phyloP scores from a whole-genome alignment of 176 grass and related monocot species.

The Zea luxurians region DNA sequence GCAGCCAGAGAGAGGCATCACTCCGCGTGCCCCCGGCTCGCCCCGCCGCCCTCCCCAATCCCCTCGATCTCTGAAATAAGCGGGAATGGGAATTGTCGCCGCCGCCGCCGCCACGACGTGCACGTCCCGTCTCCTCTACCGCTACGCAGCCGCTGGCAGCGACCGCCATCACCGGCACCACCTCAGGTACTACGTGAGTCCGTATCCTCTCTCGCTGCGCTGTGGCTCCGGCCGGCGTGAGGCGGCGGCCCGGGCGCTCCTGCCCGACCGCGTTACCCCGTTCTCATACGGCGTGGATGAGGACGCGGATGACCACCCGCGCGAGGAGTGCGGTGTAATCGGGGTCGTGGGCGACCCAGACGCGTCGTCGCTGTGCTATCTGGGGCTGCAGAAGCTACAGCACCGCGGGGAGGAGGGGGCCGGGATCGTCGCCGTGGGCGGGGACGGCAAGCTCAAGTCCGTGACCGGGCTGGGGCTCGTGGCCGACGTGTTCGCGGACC shows the following conservation, averaged over 20 bases:
- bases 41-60: background rate
- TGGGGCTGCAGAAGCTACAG: slow-evolving; percentile 73
- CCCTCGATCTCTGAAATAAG: background rate
- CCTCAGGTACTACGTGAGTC: background rate
- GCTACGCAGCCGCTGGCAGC: background rate
- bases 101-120: slow-evolving; percentile 22
- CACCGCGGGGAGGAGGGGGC: slow-evolving; percentile 81
- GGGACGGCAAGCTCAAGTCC: slow-evolving; percentile 50
- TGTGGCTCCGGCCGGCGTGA: background rate
- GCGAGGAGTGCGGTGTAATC: slow-evolving; percentile 77
- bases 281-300: slow-evolving; percentile 29
- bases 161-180: background rate
- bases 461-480: slow-evolving; percentile 59
- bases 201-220: slow-evolving; percentile 25
- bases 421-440: slow-evolving; percentile 59
- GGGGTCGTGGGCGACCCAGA: slow-evolving; percentile 66
- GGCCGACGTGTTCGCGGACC: slow-evolving; percentile 55
- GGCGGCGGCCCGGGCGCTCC: slow-evolving; percentile 20
- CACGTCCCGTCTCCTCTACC: slow-evolving; percentile 27
- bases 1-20: slow-evolving; percentile 19
- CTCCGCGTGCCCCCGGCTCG: background rate
- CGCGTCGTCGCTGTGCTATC: slow-evolving; percentile 57
- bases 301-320: slow-evolving; percentile 53
- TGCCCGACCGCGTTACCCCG: slow-evolving; percentile 30
- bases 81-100: slow-evolving; percentile 25